phyloP scores from a whole-genome alignment of 768 basidiomycete genomes.

The Russula sp. region DNA sequence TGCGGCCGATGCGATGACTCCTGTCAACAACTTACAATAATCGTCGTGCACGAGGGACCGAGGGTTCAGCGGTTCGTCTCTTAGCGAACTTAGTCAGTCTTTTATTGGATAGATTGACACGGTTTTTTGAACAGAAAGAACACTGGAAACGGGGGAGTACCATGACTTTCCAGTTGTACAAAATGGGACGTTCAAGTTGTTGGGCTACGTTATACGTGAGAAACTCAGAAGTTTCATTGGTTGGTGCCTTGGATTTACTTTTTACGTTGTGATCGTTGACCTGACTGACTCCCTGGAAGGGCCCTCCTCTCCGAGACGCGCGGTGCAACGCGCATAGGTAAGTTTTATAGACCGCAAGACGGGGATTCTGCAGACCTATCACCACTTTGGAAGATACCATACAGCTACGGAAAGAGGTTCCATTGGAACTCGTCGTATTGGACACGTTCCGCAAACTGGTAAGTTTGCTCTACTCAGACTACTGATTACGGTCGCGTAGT shows the following conservation, averaged over 20 bases:
- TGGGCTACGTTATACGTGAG: constrained; percentile 62
- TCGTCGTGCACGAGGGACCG: constrained; percentile 44
- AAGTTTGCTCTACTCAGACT: constrained; percentile 6
- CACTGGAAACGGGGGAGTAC: constrained; percentile 47
- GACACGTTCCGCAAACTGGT: constrained; percentile 75
- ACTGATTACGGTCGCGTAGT: constrained; percentile 8
- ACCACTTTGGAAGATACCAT: constrained; percentile 46
- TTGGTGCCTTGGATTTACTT: constrained; percentile 18
- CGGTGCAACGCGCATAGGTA: constrained; percentile 14
- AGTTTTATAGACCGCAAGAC: constrained; percentile 3
- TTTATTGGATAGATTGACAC: constrained; percentile 2
- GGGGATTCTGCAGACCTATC: constrained; percentile 36
- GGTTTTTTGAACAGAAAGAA: constrained; percentile 35
- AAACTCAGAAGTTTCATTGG: constrained; percentile 45
- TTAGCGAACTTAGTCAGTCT: constrained; percentile 49
- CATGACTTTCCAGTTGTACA: constrained; percentile 66
- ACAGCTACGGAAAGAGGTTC: constrained; percentile 65
- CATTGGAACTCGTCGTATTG: constrained; percentile 67
- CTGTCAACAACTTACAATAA: constrained; percentile 46
- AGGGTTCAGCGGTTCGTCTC: constrained; percentile 42
- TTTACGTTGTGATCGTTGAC: neutral
- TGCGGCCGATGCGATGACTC: constrained; percentile 59
- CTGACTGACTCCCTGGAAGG: constrained; percentile 10
- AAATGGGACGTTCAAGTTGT: constrained; percentile 45
- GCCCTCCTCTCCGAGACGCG: constrained; percentile 14